Evolutionary conservation across 495 filamentous ascomycete genomes (phyloP).

Genomic region (Podospora australis): DNA sequence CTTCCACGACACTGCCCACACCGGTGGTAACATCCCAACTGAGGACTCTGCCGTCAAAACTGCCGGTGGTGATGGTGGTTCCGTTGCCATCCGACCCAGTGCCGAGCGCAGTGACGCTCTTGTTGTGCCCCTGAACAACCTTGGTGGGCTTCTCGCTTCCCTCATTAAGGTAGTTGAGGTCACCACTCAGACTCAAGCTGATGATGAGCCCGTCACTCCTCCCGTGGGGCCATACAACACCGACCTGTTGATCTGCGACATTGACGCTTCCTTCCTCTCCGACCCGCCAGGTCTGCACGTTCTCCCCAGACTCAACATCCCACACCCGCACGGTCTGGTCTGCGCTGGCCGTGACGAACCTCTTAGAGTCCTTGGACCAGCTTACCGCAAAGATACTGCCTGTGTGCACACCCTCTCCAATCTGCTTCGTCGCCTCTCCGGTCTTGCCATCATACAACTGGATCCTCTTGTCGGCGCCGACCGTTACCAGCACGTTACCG

Average conservation of each 20-base stretch:
- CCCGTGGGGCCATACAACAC: conserved; percentile 84
- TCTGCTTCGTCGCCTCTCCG: conserved; percentile 67
- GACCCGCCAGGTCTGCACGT: conserved; percentile 74
- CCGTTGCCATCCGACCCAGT: conserved; percentile 40
- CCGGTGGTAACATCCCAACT: conserved; percentile 73
- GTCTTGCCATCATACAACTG: conserved; percentile 95
- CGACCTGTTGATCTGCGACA: conserved; percentile 83
- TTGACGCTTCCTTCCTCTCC: conserved; percentile 72
- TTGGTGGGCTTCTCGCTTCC: conserved; percentile 59
- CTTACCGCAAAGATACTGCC: conserved; percentile 89
- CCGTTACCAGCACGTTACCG: conserved; percentile 74
- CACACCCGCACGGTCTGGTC: conserved; percentile 87
- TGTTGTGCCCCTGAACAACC: conserved; percentile 88
- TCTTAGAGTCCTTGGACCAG: conserved; percentile 84
- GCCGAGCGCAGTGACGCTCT: conserved; percentile 73
- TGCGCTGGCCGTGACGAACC: conserved; percentile 84
- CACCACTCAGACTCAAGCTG: conserved; percentile 78
- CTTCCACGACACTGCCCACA: conserved; percentile 60
- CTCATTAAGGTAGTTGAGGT: conserved; percentile 80
- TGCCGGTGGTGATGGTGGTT: conserved; percentile 74
- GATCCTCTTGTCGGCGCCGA: conserved; percentile 82
- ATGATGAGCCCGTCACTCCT: conserved; percentile 81
- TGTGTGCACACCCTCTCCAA: conserved; percentile 77
- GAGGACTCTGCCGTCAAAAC: conserved; percentile 81
- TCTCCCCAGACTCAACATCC: conserved; percentile 76